Evolutionary conservation across 2,329 filamentous ascomycete species (phyloP), one percentile per base, ranked within the genome.

Genomic region (Epichloe aotearoae): DNA sequence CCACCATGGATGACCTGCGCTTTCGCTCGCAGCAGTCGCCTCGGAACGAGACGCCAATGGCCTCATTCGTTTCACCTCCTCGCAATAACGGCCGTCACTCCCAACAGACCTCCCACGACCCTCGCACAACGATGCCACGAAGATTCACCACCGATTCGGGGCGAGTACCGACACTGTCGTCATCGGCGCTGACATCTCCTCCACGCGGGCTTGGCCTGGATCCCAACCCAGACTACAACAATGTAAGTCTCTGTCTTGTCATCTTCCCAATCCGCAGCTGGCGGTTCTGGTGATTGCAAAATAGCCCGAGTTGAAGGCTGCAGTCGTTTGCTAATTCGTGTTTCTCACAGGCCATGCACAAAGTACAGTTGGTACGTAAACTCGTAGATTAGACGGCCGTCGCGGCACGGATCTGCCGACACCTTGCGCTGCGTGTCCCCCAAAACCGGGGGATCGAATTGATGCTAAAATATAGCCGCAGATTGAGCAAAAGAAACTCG

Each of bases 61-160:
- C 83, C 64, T 80, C 82, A 58, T 80, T 88, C 67, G 82, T 83
- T 62, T 84, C 86, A 61, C 83, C 86, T 62, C 79, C 81, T 59
- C 82, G 86, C 65, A 84, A 84, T 67, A 77, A 79, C 63, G 75
- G 73, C 62, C 80, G 82, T 63, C 74, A 82, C 66, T 74, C 72
- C 56, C 77, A 77, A 50, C 60, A 62, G 49, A 50, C 56, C 41
- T 51, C 77, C 56, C 77, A 80, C 66, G 88, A 95, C 64, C 78
- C 79, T 57, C 83, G 90, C 68, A 80, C 81, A 56, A 83, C 82
- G 60, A 75, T 97, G 65, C 88, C 90, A 69, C 84, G 91, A 63
- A 85, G 91, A 64, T 97, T 97, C 71, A 97, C 91, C 56, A 93
- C 90, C 52, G 94, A 95, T 71, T 83, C 87, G 70, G 77, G 88